Percentiles rank a stretch among this genome's conserved stretches.
Conservation (phyloP, 768 basidiomycete species). For the Strobilomyces dryophilus region DNA sequence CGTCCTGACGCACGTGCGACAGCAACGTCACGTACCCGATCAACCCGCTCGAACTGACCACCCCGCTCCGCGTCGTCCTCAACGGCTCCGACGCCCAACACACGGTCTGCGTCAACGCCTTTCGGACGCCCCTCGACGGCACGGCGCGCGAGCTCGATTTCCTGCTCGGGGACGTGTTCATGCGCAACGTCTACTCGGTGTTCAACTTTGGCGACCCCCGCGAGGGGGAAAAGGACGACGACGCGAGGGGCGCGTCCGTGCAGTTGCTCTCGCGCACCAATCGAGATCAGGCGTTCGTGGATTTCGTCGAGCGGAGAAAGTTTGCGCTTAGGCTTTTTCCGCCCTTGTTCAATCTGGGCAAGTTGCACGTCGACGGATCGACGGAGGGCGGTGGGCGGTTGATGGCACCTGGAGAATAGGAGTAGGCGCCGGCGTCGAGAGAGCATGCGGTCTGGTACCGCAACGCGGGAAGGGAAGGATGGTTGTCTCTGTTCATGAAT, state of each 20-base stretch:
- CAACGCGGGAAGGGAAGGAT: neutral
- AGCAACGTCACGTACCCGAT: slow-evolving; percentile 34
- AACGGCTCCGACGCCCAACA: slow-evolving; percentile 26
- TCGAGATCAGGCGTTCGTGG: slow-evolving; percentile 30
- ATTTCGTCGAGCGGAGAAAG: slow-evolving; percentile 20
- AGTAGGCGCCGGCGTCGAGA: neutral
- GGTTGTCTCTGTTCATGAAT: no score
- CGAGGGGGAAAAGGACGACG: neutral
- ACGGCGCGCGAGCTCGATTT: slow-evolving; percentile 32
- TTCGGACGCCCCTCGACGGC: slow-evolving; percentile 28
- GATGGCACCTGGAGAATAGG: slow-evolving; percentile 3
- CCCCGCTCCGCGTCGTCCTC: slow-evolving; percentile 23
- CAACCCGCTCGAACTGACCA: slow-evolving; percentile 43
- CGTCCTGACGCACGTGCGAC: no score
- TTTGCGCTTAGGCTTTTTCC: slow-evolving; percentile 15
- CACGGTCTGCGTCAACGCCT: slow-evolving; percentile 37
- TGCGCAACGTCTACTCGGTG: slow-evolving; percentile 45
- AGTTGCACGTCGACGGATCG: slow-evolving; percentile 20
- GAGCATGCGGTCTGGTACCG: neutral
- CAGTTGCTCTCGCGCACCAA: slow-evolving; percentile 38
- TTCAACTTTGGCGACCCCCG: slow-evolving; percentile 37
- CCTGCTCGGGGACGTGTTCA: slow-evolving; percentile 41
- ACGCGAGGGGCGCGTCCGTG: slow-evolving; percentile 33
- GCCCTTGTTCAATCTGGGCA: slow-evolving; percentile 21
- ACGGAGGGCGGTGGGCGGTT: slow-evolving; percentile 18